Conservation (phyloP, 129 eudicot genomes). For the Lactuca saligna region DNA sequence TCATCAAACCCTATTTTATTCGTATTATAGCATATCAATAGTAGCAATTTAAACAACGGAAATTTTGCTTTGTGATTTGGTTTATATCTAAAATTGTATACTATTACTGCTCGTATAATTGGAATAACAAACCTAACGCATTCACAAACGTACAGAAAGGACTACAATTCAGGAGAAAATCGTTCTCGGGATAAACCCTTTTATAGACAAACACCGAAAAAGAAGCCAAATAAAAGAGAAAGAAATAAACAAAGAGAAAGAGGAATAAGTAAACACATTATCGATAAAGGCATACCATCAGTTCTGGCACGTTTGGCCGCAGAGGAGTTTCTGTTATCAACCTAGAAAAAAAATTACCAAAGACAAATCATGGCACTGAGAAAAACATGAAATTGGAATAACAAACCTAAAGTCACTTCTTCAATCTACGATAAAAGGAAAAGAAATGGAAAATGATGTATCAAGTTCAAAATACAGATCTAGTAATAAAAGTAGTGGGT, state of each 20-base stretch:
- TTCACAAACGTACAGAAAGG: not conserved
- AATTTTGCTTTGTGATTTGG: too few relatives aligned
- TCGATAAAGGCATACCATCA: slow-evolving; percentile 54
- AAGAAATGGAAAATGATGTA: not conserved
- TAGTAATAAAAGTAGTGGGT: not conserved
- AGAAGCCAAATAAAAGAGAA: not conserved
- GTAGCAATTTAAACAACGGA: too few relatives aligned
- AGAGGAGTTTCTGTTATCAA: slow-evolving; percentile 79
- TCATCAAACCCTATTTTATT: too few relatives aligned
- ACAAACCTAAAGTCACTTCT: slow-evolving; percentile 3
- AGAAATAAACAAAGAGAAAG: not conserved
- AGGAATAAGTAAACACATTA: not conserved
- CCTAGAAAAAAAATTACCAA: slow-evolving; percentile 33
- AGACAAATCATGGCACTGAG: not conserved
- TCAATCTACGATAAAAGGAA: not conserved
- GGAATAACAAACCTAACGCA: not conserved
- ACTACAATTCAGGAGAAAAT: not conserved
- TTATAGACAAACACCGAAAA: not conserved
- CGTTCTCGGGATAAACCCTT: not conserved
- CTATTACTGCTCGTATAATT: too few relatives aligned
- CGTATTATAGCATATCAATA: too few relatives aligned
- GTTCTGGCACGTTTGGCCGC: slow-evolving; percentile 90
- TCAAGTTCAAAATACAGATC: not conserved
- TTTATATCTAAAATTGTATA: too few relatives aligned
- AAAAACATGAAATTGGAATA: not conserved